Evolutionary conservation across 805 yeast genomes (phyloP), one percentile per base, ranked within the genome.

Genomic region (Henningerozyma blattae): DNA sequence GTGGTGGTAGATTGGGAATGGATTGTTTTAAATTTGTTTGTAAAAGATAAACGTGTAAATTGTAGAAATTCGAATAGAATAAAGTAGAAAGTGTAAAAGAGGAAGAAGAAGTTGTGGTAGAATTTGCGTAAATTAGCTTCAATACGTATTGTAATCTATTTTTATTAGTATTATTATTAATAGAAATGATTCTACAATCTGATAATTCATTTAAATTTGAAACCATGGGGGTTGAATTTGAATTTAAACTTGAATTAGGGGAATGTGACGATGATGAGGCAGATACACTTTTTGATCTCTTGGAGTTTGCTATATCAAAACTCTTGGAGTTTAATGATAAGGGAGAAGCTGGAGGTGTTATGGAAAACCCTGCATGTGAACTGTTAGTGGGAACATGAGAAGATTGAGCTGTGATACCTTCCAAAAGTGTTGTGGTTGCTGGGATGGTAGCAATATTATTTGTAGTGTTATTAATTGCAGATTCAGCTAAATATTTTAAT

Each of bases 261-360:
- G 34, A 13, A 14, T 22, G 22, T 13, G 15, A 15, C 3, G 30
- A 29, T 14, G 8, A 9, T 18, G 19, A 28, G 12, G 33, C 8
- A 15, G 13, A 15, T 17, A 16, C 18, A 18, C 24, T 18, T n/a
- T n/a, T 26, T 16, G 38, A 32, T 28, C 47, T 37, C 7, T 39
- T 38, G n/a, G 33, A 20, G 15, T 42, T 38, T 4, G 40, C 44
- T 5, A 33, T 27, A 8, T 44, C 38, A 22, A 43, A 43, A 10
- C 34, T 34, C 8, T 24, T 34, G 10, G 49, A 45, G 6, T 34
- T 27, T 3, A 45, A 28, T 9, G 49, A 42, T 3, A 45, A 43
- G 15, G 49, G 49, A 4, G 49, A 43, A 1, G 47, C 42, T 19
- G 47, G 46, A 6, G 49, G 49, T 3, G 45, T 37, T n/a, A 40